Evolutionary conservation across 2,329 filamentous ascomycete genomes (phyloP).

Genomic region (Paraphaeosphaeria minitans): DNA sequence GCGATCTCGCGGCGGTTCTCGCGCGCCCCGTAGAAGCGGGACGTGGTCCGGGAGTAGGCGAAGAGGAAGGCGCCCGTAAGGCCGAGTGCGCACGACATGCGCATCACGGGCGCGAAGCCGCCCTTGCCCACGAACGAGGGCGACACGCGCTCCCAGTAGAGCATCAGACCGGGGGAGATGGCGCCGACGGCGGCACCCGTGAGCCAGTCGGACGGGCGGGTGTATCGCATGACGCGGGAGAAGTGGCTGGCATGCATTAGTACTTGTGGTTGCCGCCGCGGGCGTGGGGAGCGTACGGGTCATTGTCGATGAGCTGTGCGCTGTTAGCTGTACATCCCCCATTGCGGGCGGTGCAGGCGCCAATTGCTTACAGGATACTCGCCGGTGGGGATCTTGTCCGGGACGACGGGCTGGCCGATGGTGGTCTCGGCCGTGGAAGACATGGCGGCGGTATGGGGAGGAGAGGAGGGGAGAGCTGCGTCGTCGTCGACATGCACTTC

Average conservation of each 20-base stretch:
- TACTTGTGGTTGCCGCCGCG: conserved; percentile 17
- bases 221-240: conserved; percentile 86
- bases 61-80: conserved; percentile 79
- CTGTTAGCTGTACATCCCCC: conserved; percentile 31
- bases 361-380: conserved; percentile 78
- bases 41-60: conserved; percentile 52
- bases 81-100: conserved; percentile 75
- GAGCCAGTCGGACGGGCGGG: conserved; percentile 81
- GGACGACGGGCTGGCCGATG: conserved; percentile 58
- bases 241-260: conserved; percentile 66
- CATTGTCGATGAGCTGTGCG: conserved; percentile 92
- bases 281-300: conserved; percentile 72
- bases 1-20: conserved; percentile 92
- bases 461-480: conserved; percentile 17
- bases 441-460: conserved; percentile 35
- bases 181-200: conserved; percentile 70
- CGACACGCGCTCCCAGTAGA: conserved; percentile 79
- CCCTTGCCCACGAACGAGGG: conserved; percentile 84
- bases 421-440: conserved; percentile 31
- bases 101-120: conserved; percentile 82
- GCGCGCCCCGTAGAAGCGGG: conserved; percentile 92
- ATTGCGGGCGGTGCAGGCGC: conserved; percentile 32
- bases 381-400: conserved; percentile 78
- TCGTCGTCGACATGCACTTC: conserved; percentile 14
- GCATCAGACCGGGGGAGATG: conserved; percentile 75